These are phyloP conservation scores for Collybia sordida DNA, from an alignment of 768 basidiomycete genomes.

Conservation along the genomic window DNA sequence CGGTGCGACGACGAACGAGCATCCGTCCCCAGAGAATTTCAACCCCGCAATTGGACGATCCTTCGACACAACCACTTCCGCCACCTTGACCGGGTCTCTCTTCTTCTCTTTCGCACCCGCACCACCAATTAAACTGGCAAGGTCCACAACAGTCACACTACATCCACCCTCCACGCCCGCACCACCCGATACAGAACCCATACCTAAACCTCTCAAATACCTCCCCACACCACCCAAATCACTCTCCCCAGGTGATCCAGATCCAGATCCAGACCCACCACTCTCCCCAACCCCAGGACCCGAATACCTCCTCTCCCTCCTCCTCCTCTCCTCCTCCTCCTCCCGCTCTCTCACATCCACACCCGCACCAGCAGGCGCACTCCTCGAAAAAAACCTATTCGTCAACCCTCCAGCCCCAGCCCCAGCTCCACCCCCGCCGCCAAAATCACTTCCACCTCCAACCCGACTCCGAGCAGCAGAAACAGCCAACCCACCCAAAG, in stretches of 20 bases:
- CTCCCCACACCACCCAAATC: no score
- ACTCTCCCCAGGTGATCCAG: no score
- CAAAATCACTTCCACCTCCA: conserved; percentile 14
- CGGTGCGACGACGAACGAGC: conserved; percentile 46
- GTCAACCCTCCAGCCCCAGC: conserved; percentile 24
- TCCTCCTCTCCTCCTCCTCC: conserved; percentile 9
- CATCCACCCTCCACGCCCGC: neutral
- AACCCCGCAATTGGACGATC: conserved; percentile 48
- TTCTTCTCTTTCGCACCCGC: neutral
- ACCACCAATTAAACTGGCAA: conserved; percentile 27
- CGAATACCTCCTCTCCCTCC: conserved; percentile 23
- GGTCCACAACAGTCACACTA: conserved; percentile 54
- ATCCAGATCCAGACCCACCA: neutral
- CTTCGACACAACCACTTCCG: conserved; percentile 49
- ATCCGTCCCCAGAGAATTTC: conserved; percentile 54
- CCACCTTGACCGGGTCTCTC: conserved; percentile 28
- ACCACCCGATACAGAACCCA: neutral
- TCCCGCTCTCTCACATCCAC: conserved; percentile 6
- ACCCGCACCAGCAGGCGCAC: conserved; percentile 49
- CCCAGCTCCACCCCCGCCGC: conserved; percentile 13
- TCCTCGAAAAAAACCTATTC: conserved; percentile 56
- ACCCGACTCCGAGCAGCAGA: conserved; percentile 44
- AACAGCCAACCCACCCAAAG: conserved; percentile 60
- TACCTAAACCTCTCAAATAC: neutral
- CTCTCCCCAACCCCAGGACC: conserved; percentile 1